Conservation (phyloP, 805 yeast species). For the Monosporozyma yasuniensis region DNA sequence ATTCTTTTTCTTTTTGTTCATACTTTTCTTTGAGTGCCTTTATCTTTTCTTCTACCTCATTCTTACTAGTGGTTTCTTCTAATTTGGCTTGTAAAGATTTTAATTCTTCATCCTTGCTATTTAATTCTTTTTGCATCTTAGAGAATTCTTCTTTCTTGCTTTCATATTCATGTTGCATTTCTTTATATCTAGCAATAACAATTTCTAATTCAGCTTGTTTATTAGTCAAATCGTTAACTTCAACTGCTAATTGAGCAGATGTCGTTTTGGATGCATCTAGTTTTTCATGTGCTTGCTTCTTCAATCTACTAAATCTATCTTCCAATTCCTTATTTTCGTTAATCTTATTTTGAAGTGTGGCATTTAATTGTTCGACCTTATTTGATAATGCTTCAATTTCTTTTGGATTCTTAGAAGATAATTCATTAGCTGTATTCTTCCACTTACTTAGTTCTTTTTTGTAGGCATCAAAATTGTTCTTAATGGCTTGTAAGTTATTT, state of each 20-base stretch:
- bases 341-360: slow-evolving; percentile 13
- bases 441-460: slow-evolving; percentile 14
- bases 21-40: background rate
- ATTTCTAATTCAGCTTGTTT: slow-evolving; percentile 32
- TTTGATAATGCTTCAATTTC: slow-evolving; percentile 16
- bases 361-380: slow-evolving; percentile 16
- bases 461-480: slow-evolving; percentile 9
- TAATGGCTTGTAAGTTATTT: background rate
- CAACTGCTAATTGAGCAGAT: slow-evolving; percentile 33
- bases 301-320: slow-evolving; percentile 27
- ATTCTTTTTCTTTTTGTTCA: slow-evolving; percentile 1
- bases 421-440: slow-evolving; percentile 10
- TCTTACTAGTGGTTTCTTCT: slow-evolving; percentile 3
- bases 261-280: slow-evolving; percentile 25
- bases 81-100: background rate
- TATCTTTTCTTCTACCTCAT: slow-evolving; percentile 1
- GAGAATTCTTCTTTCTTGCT: slow-evolving; percentile 2
- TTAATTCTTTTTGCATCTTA: background rate
- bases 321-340: slow-evolving; percentile 29
- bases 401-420: slow-evolving; percentile 9
- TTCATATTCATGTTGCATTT: slow-evolving; percentile 5
- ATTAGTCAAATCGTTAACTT: slow-evolving; percentile 27
- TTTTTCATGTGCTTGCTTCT: slow-evolving; percentile 31
- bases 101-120: background rate
- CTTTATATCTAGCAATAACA: slow-evolving; percentile 5